Percentiles rank a stretch among this genome's conserved stretches.
Evolutionary conservation across 768 basidiomycete species (phyloP).

Genomic region (Tylopilus intermedius): DNA sequence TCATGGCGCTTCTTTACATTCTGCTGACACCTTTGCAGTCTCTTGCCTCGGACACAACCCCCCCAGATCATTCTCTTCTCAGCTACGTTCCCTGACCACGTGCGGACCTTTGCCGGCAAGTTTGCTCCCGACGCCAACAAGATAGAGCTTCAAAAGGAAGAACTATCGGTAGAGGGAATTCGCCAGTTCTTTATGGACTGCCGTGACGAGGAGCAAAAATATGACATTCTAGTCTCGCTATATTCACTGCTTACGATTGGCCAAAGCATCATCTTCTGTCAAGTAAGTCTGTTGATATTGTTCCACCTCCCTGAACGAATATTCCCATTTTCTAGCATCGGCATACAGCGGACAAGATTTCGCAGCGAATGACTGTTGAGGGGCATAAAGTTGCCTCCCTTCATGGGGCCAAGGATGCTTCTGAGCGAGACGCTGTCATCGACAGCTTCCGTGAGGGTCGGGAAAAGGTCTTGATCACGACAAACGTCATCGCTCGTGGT

Average conservation of each 20-base stretch:
- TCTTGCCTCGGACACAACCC: slow-evolving; percentile 50
- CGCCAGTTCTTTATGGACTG: slow-evolving; percentile 99
- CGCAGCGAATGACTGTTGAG: slow-evolving; percentile 83
- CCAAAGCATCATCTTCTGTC: slow-evolving; percentile 98
- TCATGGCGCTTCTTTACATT: neutral
- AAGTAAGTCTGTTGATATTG: slow-evolving; percentile 44
- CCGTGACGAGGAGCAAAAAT: slow-evolving; percentile 85
- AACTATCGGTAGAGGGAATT: slow-evolving; percentile 90
- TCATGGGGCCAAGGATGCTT: slow-evolving; percentile 88
- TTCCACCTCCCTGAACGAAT: neutral
- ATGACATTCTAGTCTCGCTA: slow-evolving; percentile 86
- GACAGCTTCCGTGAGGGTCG: slow-evolving; percentile 94
- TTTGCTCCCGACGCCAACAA: slow-evolving; percentile 95
- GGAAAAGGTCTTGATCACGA: slow-evolving; percentile 96
- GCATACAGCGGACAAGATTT: slow-evolving; percentile 89
- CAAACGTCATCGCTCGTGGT: slow-evolving; percentile 96
- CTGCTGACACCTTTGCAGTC: slow-evolving; percentile 35
- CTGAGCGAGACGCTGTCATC: slow-evolving; percentile 87
- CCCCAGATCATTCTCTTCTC: slow-evolving; percentile 95
- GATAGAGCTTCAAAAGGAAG: slow-evolving; percentile 91
- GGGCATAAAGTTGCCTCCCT: slow-evolving; percentile 96
- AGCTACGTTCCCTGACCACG: slow-evolving; percentile 94
- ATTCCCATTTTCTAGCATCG: slow-evolving; percentile 52
- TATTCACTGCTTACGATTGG: slow-evolving; percentile 92
- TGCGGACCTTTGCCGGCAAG: slow-evolving; percentile 84